Evolutionary conservation across 345 rosid species (phyloP).

Genomic region (Brassica carinata): DNA sequence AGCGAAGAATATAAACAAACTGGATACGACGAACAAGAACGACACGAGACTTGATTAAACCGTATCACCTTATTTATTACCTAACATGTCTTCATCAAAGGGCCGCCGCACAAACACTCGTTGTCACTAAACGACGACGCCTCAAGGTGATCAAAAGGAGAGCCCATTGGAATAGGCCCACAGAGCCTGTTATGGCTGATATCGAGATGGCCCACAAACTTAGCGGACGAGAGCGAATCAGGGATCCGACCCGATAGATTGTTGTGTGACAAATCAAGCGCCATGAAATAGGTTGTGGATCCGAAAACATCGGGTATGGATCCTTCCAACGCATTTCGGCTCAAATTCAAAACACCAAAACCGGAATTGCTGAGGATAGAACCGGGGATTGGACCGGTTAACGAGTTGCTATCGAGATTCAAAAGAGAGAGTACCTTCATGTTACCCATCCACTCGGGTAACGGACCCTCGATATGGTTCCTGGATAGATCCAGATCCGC

Average conservation of each 20-base stretch:
- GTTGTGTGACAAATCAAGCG: conserved; percentile 76
- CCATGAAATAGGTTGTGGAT: conserved; percentile 65
- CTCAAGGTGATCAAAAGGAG: conserved; percentile 76
- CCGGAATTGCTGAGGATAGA: conserved; percentile 57
- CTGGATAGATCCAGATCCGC: conserved; percentile 79
- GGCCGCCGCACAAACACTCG: conserved; percentile 86
- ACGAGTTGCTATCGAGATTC: conserved; percentile 62
- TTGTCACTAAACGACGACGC: conserved; percentile 48
- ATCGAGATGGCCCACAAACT: conserved; percentile 77
- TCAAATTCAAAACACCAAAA: conserved; percentile 69
- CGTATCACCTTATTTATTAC: conserved; percentile 20
- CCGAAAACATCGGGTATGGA: conserved; percentile 79
- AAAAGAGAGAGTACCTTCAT: conserved; percentile 81
- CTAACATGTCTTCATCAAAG: conserved; percentile 62
- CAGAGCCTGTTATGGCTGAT: conserved; percentile 89
- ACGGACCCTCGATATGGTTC: conserved; percentile 61
- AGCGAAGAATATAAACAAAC: background rate
- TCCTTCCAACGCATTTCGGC: conserved; percentile 76
- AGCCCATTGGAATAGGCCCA: conserved; percentile 77
- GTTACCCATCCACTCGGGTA: conserved; percentile 63
- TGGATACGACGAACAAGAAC: conserved; percentile 8
- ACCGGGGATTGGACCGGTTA: conserved; percentile 65
- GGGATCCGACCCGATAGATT: conserved; percentile 72
- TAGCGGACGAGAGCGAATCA: conserved; percentile 55
- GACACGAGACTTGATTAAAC: background rate